Percentiles rank a stretch among this genome's conserved stretches.
phyloP scores from a whole-genome alignment of 1,284 basidiomycete genomes.

The Heterobasidion occidentale region DNA sequence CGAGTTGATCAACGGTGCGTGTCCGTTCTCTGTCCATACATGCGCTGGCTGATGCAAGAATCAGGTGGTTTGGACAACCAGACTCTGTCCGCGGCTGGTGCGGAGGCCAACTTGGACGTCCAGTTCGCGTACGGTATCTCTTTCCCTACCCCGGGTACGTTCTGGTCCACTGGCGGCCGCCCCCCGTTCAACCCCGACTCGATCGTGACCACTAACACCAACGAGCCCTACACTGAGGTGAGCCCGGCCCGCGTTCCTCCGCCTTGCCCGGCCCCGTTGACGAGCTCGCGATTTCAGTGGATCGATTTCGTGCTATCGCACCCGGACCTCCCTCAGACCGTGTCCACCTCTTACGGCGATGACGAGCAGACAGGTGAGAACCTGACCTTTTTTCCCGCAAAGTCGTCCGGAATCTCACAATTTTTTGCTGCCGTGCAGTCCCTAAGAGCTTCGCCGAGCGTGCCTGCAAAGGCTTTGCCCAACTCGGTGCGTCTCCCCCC shows the following conservation, averaged over 20 bases:
- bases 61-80: slow-evolving; percentile 58
- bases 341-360: slow-evolving; percentile 65
- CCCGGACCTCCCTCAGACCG: slow-evolving; percentile 39
- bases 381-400: not conserved
- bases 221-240: slow-evolving; percentile 59
- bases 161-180: slow-evolving; percentile 50
- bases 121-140: slow-evolving; percentile 62
- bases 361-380: slow-evolving; percentile 53
- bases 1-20: slow-evolving; percentile 21
- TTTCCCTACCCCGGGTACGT: slow-evolving; percentile 39
- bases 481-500: slow-evolving; percentile 24
- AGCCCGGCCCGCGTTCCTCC: slow-evolving; percentile 21
- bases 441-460: not conserved
- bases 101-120: slow-evolving; percentile 66
- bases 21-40: not conserved
- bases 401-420: not conserved
- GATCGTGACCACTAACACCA: slow-evolving; percentile 32
- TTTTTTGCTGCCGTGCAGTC: not conserved
- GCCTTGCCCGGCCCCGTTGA: no score
- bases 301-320: slow-evolving; percentile 38
- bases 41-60: slow-evolving; percentile 16
- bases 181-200: slow-evolving; percentile 53
- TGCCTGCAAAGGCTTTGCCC: not conserved
- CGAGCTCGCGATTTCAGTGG: slow-evolving; percentile 32
- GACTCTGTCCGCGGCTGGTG: slow-evolving; percentile 40